Evolutionary conservation across 768 basidiomycete species (phyloP).

Genomic region (Austroboletus festivus): DNA sequence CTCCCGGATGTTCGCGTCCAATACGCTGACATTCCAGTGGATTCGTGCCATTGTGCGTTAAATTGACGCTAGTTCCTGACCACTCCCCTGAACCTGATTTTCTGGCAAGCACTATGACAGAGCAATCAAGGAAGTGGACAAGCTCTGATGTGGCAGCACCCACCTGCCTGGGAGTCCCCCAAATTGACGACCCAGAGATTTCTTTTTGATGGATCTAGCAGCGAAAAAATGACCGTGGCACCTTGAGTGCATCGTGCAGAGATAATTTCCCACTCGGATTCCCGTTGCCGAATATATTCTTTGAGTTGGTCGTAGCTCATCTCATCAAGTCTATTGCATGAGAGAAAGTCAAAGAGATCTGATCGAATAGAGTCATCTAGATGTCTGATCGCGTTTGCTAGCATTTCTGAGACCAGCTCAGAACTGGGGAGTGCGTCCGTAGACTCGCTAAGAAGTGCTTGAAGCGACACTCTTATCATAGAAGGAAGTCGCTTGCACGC

Average conservation of each 20-base stretch:
- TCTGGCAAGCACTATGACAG: slow-evolving; percentile 19
- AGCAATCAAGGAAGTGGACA: slow-evolving; percentile 2
- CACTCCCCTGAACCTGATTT: slow-evolving; percentile 19
- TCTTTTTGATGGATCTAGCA: slow-evolving; percentile 27
- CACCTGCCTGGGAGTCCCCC: slow-evolving; percentile 37
- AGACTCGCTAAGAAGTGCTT: slow-evolving; percentile 29
- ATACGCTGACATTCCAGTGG: slow-evolving; percentile 26
- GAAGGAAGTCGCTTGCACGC: slow-evolving; percentile 39
- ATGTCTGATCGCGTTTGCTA: slow-evolving; percentile 37
- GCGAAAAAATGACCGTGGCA: slow-evolving; percentile 31
- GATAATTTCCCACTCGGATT: slow-evolving; percentile 35
- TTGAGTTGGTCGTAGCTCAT: slow-evolving; percentile 40
- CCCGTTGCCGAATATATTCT: slow-evolving; percentile 36
- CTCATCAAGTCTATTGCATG: slow-evolving; percentile 32
- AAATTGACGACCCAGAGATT: slow-evolving; percentile 35
- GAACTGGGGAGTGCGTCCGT: slow-evolving; percentile 22
- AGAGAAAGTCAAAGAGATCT: slow-evolving; percentile 44
- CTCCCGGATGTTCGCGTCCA: slow-evolving; percentile 30
- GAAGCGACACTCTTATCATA: slow-evolving; percentile 40
- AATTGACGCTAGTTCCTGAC: slow-evolving; percentile 22
- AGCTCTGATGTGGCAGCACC: neutral
- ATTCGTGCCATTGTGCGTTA: slow-evolving; percentile 32
- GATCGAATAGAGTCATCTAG: slow-evolving; percentile 44
- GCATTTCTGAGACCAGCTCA: slow-evolving; percentile 36
- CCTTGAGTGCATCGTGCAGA: slow-evolving; percentile 34